Conservation (phyloP, 257 asterid species). For the Jaltomata sinuosa region DNA sequence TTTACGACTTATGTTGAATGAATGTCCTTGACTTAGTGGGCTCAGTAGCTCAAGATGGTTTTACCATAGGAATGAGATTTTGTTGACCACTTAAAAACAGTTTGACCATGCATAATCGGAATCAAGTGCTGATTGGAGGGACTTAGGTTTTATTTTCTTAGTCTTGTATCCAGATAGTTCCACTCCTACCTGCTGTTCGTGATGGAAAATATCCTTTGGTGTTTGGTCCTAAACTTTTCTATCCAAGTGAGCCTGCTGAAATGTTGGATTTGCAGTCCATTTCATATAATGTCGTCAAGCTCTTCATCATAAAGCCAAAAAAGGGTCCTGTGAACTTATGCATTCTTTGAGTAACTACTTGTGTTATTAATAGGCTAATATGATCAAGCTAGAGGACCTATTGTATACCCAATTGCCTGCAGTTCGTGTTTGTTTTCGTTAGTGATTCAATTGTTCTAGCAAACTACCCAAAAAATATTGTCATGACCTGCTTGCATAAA, state of each 20-base stretch:
- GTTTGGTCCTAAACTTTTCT: neutral
- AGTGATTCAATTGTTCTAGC: neutral
- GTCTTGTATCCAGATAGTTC: neutral
- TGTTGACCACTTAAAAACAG: neutral
- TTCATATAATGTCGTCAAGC: neutral
- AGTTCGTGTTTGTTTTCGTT: neutral
- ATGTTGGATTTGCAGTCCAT: neutral
- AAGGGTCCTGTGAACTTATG: neutral
- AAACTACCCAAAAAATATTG: neutral
- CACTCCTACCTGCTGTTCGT: neutral
- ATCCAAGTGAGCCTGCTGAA: neutral
- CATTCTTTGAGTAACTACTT: neutral
- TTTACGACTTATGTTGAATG: neutral
- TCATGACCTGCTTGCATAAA: neutral
- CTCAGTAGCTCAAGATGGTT: neutral
- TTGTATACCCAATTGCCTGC: neutral
- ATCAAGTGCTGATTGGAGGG: neutral
- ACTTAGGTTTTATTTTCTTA: neutral
- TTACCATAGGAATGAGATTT: neutral
- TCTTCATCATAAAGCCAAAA: neutral
- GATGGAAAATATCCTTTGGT: neutral
- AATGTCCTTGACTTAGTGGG: neutral
- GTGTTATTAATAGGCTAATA: neutral
- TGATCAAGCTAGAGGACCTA: neutral
- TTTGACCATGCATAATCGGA: neutral